A percentile compares a stretch with the other conserved stretches of the same genome.
phyloP scores from a whole-genome alignment of 108 stramenopile genomes.

The Craspedostauros australis region DNA sequence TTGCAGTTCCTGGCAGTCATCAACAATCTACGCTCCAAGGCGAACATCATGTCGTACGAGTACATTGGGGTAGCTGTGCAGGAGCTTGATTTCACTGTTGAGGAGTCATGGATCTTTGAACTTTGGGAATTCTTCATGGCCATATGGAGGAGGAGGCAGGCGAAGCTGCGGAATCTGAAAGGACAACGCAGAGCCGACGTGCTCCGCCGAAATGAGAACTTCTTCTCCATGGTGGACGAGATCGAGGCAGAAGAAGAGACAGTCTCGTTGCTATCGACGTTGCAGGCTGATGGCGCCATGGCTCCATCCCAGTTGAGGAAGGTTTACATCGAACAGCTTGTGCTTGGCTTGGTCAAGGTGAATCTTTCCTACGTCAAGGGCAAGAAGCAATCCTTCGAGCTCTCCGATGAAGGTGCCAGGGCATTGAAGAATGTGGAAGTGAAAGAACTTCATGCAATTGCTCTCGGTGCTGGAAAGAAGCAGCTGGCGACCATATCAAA shows the following conservation, averaged over 20 bases:
- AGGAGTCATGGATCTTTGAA: conserved; percentile 67
- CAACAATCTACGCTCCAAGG: conserved; percentile 69
- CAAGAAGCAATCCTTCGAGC: conserved; percentile 32
- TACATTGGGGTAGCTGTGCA: conserved; percentile 60
- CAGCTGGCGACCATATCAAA: background rate
- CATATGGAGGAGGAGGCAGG: conserved; percentile 34
- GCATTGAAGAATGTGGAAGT: conserved; percentile 13
- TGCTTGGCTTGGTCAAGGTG: conserved; percentile 63
- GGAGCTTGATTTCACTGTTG: conserved; percentile 79
- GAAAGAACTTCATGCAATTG: conserved; percentile 12
- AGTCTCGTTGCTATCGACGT: conserved; percentile 10
- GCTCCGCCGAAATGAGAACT: conserved; percentile 11
- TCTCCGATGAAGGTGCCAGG: conserved; percentile 25
- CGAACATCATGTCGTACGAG: conserved; percentile 61
- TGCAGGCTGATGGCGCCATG: conserved; percentile 14
- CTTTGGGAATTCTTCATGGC: conserved; percentile 63
- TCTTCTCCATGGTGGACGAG: conserved; percentile 4
- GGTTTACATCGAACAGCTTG: conserved; percentile 69
- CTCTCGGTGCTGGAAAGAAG: conserved; percentile 4
- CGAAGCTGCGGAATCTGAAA: conserved; percentile 21
- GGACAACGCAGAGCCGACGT: conserved; percentile 10
- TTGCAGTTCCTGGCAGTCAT: conserved; percentile 70
- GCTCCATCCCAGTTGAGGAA: conserved; percentile 15
- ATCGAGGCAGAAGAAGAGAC: conserved; percentile 1
- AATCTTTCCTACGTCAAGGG: conserved; percentile 80